Conservation (phyloP, 164 flowering plant species). For the Brasenia schreberi region DNA sequence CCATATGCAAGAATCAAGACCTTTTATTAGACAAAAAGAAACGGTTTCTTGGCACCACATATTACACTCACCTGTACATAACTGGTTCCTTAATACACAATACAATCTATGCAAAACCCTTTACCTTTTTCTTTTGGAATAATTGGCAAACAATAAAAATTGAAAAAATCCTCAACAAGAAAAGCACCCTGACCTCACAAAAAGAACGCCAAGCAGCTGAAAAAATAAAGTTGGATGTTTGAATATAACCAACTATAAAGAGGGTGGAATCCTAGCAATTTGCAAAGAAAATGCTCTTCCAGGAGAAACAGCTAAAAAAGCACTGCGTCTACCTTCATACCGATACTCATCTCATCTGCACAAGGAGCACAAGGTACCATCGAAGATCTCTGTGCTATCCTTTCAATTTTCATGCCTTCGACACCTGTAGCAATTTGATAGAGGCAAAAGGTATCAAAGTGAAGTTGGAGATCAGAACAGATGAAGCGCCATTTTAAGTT, state of each 20-base stretch:
- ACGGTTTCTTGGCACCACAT: not conserved
- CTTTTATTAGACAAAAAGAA: not conserved
- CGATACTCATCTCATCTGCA: not conserved
- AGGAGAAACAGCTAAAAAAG: not conserved
- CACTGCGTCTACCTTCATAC: not conserved
- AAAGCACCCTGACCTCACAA: too few species aligned
- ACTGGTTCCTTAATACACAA: not conserved
- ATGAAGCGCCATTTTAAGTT: constrained; percentile 86
- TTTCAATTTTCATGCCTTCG: too few species aligned
- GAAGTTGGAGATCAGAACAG: constrained; percentile 30
- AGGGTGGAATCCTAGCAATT: not conserved
- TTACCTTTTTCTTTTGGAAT: not conserved
- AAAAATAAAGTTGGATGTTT: not conserved
- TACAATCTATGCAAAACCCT: not conserved
- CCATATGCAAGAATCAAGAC: too few species aligned
- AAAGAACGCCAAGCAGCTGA: not conserved
- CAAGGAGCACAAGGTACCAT: not conserved
- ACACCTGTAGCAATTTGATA: too few species aligned
- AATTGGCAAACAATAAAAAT: not conserved
- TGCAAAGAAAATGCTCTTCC: not conserved
- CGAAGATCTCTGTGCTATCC: not conserved
- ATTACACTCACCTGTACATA: not conserved
- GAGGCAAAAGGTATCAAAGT: too few species aligned
- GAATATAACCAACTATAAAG: not conserved
- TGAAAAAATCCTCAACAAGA: not conserved